Conservation (phyloP, 2,329 filamentous ascomycete genomes). For the Colletotrichum viniferum region DNA sequence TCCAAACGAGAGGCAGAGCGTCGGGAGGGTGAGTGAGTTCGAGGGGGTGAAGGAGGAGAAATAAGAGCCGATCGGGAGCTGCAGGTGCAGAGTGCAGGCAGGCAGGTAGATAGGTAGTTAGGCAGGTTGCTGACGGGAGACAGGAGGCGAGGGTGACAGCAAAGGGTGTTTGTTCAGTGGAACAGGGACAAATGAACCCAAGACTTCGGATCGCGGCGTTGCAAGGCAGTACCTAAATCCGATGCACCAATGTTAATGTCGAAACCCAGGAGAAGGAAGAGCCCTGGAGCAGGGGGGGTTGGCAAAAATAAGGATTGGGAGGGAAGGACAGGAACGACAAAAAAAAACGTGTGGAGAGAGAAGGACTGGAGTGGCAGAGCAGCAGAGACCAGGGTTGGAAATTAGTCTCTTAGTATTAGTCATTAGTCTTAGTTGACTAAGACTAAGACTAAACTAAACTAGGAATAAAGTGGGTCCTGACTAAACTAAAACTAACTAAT, state of each 20-base stretch:
- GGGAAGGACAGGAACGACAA: not conserved
- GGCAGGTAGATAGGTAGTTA: not conserved
- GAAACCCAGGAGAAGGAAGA: not conserved
- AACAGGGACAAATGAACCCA: conserved; percentile 7
- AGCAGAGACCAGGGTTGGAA: not conserved
- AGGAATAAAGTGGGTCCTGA: too few species aligned
- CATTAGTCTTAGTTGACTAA: too few species aligned
- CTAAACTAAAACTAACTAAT: too few species aligned
- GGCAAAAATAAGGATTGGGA: not conserved
- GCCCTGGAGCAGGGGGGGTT: not conserved
- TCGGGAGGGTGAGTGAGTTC: not conserved
- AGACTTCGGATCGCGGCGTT: conserved; percentile 9
- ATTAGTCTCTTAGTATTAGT: too few species aligned
- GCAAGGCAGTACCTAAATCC: not conserved
- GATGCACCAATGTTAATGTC: conserved; percentile 6
- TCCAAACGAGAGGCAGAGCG: conserved; percentile 7
- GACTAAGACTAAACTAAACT: too few species aligned
- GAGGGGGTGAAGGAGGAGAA: conserved; percentile 2
- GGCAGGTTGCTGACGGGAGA: not conserved
- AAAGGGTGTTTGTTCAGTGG: conserved; percentile 4
- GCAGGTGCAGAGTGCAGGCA: not conserved
- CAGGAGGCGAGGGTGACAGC: not conserved
- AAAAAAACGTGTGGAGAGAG: not conserved
- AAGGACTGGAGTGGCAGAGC: not conserved
- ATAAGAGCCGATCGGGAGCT: not conserved